Conservation (phyloP, 202 grass and related monocot genomes). For the Zizania palustris region DNA sequence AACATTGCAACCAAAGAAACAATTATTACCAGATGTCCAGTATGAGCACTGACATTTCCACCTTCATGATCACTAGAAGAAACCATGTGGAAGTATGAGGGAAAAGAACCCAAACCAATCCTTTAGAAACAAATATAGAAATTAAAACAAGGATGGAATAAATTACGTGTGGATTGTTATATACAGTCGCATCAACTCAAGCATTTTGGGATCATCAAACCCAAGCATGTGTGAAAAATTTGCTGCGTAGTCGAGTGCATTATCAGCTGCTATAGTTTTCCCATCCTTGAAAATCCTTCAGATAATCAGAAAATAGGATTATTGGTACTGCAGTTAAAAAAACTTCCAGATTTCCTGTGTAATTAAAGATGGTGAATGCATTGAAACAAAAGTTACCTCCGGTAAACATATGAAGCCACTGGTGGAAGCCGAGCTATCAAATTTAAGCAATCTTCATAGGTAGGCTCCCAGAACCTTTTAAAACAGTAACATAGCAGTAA, state of each 20-base stretch:
- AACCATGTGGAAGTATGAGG: conserved; percentile 9
- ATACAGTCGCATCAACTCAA: conserved; percentile 97
- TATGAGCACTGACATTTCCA: conserved; percentile 97
- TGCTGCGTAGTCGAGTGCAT: conserved; percentile 77
- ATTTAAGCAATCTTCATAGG: conserved; percentile 96
- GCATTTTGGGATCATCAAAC: conserved; percentile 97
- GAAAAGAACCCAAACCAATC: conserved; percentile 26
- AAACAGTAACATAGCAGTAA: conserved; percentile 31
- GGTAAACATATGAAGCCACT: conserved; percentile 92
- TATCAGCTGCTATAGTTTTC: conserved; percentile 72
- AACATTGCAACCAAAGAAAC: conserved; percentile 21
- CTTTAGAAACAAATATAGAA: conserved; percentile 25
- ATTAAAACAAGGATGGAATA: conserved; percentile 29
- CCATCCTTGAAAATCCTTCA: conserved; percentile 89
- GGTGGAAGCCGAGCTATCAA: conserved; percentile 83
- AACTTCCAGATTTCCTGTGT: background rate
- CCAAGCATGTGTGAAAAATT: conserved; percentile 99
- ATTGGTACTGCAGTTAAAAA: background rate
- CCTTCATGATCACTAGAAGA: conserved; percentile 92
- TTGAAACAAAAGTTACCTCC: conserved; percentile 60
- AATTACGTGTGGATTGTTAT: conserved; percentile 93
- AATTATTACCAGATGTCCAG: conserved; percentile 89
- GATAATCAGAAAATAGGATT: conserved; percentile 33
- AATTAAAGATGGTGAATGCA: conserved; percentile 7
- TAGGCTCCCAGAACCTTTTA: conserved; percentile 94